Base-by-base conservation (phyloP, 2,329 filamentous ascomycete species). In the Fusarium nematophilum region DNA sequence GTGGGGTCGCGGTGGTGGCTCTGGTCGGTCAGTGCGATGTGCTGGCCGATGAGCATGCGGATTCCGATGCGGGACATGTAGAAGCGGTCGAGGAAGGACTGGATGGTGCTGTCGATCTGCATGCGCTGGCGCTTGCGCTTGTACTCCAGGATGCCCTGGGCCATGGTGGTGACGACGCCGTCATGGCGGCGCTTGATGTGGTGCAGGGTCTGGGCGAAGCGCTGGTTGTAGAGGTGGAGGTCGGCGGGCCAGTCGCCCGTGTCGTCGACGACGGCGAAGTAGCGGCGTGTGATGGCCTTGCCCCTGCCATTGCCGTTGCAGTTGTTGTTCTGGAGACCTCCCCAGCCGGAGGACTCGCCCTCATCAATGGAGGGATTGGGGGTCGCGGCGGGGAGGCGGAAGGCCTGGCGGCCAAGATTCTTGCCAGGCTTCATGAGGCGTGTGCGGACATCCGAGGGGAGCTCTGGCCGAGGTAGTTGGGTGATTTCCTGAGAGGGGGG, bases 41-140 rank as follows among this genome's bases (percentile, higher is more conserved):
- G 95, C 76, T 99, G 95, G 47, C 95, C 95, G 70, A 99, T 97
- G 44, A 99, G 88, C 95, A 99, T 99, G 69, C 95, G 91, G 68
- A 99, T 99, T 65, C 95, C 95, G 72, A 99, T 99, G 61, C 95
- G 92, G 37, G 93, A 97, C 95, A 99, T 99, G 83, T 99, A 99
- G 79, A 99, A 99, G 56, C 95, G 91, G 79, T 99, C 95, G 65
- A 99, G 87, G 81, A 99, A 99, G 50, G 92, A 90, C 76, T 99
- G 95, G 56, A 99, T 97, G 68, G 93, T 96, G 74, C 93, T 90
- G 78, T 98, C 95, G 71, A 99, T 99, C 74, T 98, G 95, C 90
- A 98, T 95, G 48, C 95, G 88, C 83, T 99, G 95, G 59, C 93
- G 87, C 74, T 90, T 94, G 51, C 94, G 91, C 81, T 99, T 99